Conservation (phyloP, 106 monocot genomes). For the Dioscorea dumetorum region DNA sequence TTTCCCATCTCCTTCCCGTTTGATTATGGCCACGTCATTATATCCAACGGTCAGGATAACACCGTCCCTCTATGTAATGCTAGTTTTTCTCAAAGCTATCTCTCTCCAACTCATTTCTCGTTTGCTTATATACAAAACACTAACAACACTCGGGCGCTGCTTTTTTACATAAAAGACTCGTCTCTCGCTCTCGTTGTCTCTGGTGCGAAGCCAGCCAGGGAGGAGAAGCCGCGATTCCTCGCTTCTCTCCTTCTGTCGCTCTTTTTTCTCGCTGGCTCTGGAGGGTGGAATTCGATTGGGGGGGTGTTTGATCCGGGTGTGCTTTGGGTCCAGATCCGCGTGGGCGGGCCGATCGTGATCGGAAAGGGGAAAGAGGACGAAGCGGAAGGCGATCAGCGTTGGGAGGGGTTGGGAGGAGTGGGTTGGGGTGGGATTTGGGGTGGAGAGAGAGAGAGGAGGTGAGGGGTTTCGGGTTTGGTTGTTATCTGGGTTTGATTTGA, state of each 20-base stretch:
- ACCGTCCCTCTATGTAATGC: no score
- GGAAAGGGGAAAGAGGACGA: no score
- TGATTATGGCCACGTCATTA: no score
- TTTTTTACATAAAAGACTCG: not conserved
- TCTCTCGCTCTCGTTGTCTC: not conserved
- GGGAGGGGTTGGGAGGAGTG: not conserved
- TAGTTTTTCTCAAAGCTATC: not conserved
- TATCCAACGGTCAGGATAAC: not conserved
- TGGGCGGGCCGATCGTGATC: not conserved
- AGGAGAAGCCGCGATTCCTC: not conserved
- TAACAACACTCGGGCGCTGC: not conserved
- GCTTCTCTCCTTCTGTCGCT: slow-evolving; percentile 1
- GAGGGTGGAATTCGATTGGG: not conserved
- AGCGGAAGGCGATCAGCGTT: no score
- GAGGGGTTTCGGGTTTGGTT: not conserved
- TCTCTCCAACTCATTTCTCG: not conserved
- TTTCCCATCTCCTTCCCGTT: no score
- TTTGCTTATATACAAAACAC: not conserved
- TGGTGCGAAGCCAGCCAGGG: not conserved
- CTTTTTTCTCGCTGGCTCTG: not conserved
- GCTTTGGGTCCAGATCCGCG: not conserved
- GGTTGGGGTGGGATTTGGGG: slow-evolving; percentile 4
- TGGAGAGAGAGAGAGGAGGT: slow-evolving; percentile 19
- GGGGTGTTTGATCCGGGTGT: not conserved
- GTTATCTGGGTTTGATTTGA: not conserved